Conservation (phyloP, 2,329 filamentous ascomycete genomes). For the Fusarium vanettenii region DNA sequence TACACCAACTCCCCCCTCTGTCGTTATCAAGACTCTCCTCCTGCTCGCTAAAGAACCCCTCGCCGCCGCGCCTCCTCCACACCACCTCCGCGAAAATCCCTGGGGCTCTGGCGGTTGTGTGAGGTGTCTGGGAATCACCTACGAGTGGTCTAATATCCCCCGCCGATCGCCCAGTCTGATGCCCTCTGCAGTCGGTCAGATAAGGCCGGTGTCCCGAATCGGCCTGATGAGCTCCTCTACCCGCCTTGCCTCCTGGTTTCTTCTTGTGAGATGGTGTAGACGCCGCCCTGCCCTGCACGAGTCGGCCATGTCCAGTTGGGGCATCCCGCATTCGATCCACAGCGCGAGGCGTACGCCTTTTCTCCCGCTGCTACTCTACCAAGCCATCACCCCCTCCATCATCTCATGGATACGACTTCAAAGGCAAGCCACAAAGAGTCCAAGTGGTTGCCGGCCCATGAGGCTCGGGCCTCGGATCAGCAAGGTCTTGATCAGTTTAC, state of each 20-base stretch:
- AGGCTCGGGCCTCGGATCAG: slow-evolving; percentile 34
- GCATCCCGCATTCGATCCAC: slow-evolving; percentile 11
- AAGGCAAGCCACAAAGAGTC: slow-evolving; percentile 11
- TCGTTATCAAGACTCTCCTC: slow-evolving; percentile 33
- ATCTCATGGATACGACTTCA: slow-evolving; percentile 3
- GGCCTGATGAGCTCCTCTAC: slow-evolving; percentile 2
- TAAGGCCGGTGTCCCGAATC: slow-evolving; percentile 35
- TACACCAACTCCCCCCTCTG: slow-evolving; percentile 11
- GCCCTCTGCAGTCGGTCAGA: slow-evolving; percentile 39
- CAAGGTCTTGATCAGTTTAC: slow-evolving; percentile 33
- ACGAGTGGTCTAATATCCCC: slow-evolving; percentile 41
- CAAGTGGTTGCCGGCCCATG: slow-evolving; percentile 32
- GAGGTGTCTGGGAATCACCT: slow-evolving; percentile 26
- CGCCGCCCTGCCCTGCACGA: not conserved
- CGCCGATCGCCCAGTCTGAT: slow-evolving; percentile 35
- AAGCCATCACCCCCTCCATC: not conserved
- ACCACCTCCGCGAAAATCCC: slow-evolving; percentile 26
- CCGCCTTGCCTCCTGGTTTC: slow-evolving; percentile 5
- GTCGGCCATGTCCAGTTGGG: slow-evolving; percentile 8
- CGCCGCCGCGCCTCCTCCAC: slow-evolving; percentile 13
- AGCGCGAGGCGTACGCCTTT: slow-evolving; percentile 20
- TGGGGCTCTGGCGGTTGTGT: slow-evolving; percentile 10
- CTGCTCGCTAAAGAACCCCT: slow-evolving; percentile 15
- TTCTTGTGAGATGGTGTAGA: slow-evolving; percentile 10
- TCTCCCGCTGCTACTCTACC: slow-evolving; percentile 3